Conservation (phyloP, 164 flowering plant species). For the Echeveria elegans region DNA sequence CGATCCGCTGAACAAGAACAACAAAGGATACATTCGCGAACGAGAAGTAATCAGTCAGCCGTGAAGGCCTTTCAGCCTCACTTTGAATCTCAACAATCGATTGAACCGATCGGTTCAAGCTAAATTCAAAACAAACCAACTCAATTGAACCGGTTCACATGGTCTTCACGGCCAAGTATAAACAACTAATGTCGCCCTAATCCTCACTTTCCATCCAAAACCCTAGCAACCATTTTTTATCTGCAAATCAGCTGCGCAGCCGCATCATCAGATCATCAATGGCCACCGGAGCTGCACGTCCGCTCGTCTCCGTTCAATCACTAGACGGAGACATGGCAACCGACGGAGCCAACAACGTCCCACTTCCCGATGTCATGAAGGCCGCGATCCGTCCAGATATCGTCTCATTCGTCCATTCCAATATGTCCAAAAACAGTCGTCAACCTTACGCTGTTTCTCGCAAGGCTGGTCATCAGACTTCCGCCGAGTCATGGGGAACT, state of each 20-base stretch:
- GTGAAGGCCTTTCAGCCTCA: too few species aligned
- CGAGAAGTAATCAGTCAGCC: too few species aligned
- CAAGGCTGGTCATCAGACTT: slow-evolving; percentile 83
- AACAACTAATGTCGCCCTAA: too few species aligned
- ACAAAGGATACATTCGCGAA: too few species aligned
- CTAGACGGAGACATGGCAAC: slow-evolving; percentile 64
- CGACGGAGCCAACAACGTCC: slow-evolving; percentile 34
- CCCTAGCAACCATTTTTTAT: neutral
- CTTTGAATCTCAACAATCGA: too few species aligned
- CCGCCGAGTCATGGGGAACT: slow-evolving; percentile 95
- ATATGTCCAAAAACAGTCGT: slow-evolving; percentile 68
- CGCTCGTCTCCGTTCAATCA: slow-evolving; percentile 54
- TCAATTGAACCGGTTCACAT: neutral
- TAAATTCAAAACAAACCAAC: neutral
- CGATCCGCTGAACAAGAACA: too few species aligned
- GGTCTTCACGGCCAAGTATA: neutral
- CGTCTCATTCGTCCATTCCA: slow-evolving; percentile 57
- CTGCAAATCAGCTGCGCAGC: neutral
- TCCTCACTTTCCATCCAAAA: neutral
- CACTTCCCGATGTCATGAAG: slow-evolving; percentile 70
- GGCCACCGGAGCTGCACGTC: slow-evolving; percentile 66
- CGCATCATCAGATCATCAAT: slow-evolving; percentile 8
- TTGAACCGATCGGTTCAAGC: too few species aligned
- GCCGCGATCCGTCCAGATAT: slow-evolving; percentile 75
- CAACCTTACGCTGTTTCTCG: slow-evolving; percentile 77